Base-by-base conservation (phyloP, 495 filamentous ascomycete species). In the Talaromyces wortmannii region DNA sequence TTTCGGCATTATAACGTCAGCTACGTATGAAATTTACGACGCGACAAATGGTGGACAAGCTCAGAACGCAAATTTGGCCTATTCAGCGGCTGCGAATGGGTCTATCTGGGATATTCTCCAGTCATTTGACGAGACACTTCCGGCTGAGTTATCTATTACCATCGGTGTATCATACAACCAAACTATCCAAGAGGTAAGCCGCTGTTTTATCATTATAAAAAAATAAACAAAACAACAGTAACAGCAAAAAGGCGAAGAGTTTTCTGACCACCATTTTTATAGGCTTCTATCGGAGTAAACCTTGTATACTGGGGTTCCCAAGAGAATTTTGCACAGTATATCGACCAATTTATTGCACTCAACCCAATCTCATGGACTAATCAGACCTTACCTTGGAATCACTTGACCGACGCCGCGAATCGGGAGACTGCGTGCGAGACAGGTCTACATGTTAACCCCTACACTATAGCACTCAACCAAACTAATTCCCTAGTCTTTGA, bases 1-100 rank as follows among this genome's bases (percentile, higher is more conserved):
- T 50, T 79, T 80, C 51, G 80, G 80, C 11, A 61, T 81, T 46
- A 67, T 82, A 12, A 74, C 68, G 1, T 59, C 57, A 17, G 67
- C 68, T 3, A 73, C 62, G 0, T 73, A 68, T 53, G 61, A 66
- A 36, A 55, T 70, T 0, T 58, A 69, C 31, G 42, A 65, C 33
- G 18, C 44, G 12, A 61, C 58, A 10, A 69, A 72, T 48, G 16
- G 53, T 16, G 68, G 67, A 4, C 33, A 64, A 4, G 59, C 62
- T 11, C 57, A 67, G 30, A 61, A 57, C 18, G 62, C 66, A n/a
- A 66, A 71, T 16, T 52, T 67, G 8, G 12, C 61, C 1, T 71
- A 63, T 47, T 56, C 65, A 0, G 55, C 48, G 2, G 50, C 23
- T 15, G 50, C 55, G 17, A 64, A 64, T 48, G 40, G 18, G 8